Percentiles rank a stretch among this genome's conserved stretches.
Conservation (phyloP, 345 rosid species). For the Eucalyptus pauciflora region DNA sequence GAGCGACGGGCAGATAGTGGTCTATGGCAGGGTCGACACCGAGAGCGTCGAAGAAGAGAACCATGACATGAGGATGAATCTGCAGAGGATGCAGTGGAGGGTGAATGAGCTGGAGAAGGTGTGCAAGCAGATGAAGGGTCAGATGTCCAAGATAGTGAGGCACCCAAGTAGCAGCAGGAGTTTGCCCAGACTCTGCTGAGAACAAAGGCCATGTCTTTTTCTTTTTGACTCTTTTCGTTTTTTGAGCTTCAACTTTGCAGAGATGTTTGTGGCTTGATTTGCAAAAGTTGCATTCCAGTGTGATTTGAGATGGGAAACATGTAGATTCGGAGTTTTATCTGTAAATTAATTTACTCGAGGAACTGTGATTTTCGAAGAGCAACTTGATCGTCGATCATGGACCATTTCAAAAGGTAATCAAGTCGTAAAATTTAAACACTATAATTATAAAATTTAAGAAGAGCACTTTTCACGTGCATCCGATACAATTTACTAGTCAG, state of each 20-base stretch:
- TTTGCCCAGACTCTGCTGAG: conserved; percentile 52
- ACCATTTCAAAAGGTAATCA: not conserved
- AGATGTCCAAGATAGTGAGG: conserved; percentile 33
- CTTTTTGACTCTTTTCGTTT: not conserved
- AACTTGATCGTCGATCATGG: not conserved
- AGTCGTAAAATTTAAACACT: not conserved
- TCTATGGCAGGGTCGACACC: not conserved
- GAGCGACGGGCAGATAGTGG: not conserved
- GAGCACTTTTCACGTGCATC: not conserved
- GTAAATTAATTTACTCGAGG: not conserved
- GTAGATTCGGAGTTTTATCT: not conserved
- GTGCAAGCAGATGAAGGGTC: conserved; percentile 49
- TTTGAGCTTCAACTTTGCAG: not conserved
- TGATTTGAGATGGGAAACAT: not conserved
- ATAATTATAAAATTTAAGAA: not conserved
- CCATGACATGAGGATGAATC: conserved; percentile 13
- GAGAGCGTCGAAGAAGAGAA: conserved; percentile 14
- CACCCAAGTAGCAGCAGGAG: not conserved
- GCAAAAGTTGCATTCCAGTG: not conserved
- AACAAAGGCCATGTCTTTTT: not conserved
- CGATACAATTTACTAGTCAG: not conserved
- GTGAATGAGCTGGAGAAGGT: conserved; percentile 43
- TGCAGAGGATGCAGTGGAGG: conserved; percentile 36
- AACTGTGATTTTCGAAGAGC: not conserved
- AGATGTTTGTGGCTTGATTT: not conserved